Evolutionary conservation across 2,329 filamentous ascomycete species (phyloP).

Genomic region (Apiospora phragmitis): DNA sequence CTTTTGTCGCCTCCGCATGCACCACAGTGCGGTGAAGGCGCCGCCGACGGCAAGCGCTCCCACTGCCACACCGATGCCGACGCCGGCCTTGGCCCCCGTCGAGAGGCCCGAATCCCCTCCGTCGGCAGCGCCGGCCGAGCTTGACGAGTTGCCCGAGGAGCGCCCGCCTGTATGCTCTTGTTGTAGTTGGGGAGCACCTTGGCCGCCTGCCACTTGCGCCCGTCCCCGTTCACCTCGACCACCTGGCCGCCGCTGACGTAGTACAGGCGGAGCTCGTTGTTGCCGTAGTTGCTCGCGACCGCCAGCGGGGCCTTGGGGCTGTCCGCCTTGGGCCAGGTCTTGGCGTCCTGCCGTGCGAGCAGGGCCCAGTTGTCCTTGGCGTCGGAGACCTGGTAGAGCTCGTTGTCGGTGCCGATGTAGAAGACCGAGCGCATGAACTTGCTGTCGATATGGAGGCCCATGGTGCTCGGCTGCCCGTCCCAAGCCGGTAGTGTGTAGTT

Average conservation of each 20-base stretch:
- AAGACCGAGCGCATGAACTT: slow-evolving; percentile 32
- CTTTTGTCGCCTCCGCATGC: slow-evolving; percentile 28
- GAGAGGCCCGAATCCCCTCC: slow-evolving; percentile 26
- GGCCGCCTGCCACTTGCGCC: slow-evolving; percentile 31
- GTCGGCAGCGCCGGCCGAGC: slow-evolving; percentile 1
- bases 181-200: slow-evolving; percentile 27
- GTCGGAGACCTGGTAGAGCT: slow-evolving; percentile 33
- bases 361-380: slow-evolving; percentile 31
- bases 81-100: slow-evolving; percentile 35
- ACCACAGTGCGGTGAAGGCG: slow-evolving; percentile 27
- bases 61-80: slow-evolving; percentile 36
- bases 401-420: slow-evolving; percentile 39
- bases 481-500: slow-evolving; percentile 34
- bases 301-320: slow-evolving; percentile 31
- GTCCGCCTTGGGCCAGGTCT: slow-evolving; percentile 22
- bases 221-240: slow-evolving; percentile 31
- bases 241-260: slow-evolving; percentile 34
- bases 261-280: slow-evolving; percentile 32
- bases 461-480: slow-evolving; percentile 27
- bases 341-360: slow-evolving; percentile 19
- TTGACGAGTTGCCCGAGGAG: slow-evolving; percentile 6
- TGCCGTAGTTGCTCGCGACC: slow-evolving; percentile 27
- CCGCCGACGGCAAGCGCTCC: slow-evolving; percentile 32
- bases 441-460: slow-evolving; percentile 33
- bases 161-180: slow-evolving; percentile 17